These are phyloP conservation scores for Rhododendron mucronatum DNA, from an alignment of 148 eudicot species.

Conservation along the genomic window DNA sequence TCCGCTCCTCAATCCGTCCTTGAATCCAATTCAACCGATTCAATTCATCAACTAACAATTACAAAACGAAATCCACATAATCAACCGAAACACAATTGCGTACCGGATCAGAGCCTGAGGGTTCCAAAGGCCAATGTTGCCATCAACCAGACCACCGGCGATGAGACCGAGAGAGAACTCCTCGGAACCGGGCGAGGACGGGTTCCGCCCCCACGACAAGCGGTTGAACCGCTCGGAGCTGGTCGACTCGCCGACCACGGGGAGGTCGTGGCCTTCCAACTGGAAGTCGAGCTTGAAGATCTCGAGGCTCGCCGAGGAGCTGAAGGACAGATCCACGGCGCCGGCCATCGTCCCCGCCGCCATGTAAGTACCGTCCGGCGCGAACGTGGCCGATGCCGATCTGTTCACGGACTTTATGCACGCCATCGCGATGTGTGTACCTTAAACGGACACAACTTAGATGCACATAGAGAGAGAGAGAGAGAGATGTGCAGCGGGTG, in stretches of 20 bases:
- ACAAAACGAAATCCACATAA: neutral
- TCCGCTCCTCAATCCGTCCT: neutral
- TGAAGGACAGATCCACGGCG: constrained; percentile 88
- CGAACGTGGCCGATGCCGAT: constrained; percentile 83
- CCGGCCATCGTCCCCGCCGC: constrained; percentile 97
- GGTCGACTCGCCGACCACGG: constrained; percentile 41
- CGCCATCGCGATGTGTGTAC: constrained; percentile 28
- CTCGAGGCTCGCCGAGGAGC: constrained; percentile 78
- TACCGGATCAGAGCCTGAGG: constrained; percentile 58
- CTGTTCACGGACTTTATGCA: constrained; percentile 60
- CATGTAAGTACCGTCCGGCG: constrained; percentile 72
- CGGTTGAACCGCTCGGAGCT: constrained; percentile 90
- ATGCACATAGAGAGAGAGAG: neutral
- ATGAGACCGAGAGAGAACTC: constrained; percentile 58
- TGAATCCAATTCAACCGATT: neutral
- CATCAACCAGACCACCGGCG: constrained; percentile 84
- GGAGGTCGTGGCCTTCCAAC: constrained; percentile 59
- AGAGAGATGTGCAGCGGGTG: neutral
- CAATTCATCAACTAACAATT: neutral
- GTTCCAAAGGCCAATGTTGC: constrained; percentile 74
- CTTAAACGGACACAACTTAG: neutral
- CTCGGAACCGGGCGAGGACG: constrained; percentile 37
- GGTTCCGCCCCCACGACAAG: constrained; percentile 62
- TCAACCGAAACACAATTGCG: neutral
- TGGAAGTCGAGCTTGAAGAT: constrained; percentile 78